Conservation (phyloP, 176 grass and related monocot genomes). For the Triticum timopheevii region DNA sequence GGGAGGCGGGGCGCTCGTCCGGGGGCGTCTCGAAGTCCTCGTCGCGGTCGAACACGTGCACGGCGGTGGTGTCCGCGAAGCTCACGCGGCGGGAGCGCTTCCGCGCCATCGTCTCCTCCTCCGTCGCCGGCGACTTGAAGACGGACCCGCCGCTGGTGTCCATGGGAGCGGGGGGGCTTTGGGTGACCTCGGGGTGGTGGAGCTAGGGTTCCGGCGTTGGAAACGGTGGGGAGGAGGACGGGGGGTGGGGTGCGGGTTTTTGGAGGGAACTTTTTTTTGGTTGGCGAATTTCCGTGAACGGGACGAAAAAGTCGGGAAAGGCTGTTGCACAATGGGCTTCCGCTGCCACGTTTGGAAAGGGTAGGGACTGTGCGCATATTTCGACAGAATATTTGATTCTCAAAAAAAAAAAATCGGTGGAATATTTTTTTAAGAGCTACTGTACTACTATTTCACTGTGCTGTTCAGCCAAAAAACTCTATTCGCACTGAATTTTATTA, state of each 20-base stretch:
- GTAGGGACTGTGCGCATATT: background rate
- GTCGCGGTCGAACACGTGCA: constrained; percentile 92
- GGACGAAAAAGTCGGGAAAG: background rate
- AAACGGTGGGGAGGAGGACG: constrained; percentile 8
- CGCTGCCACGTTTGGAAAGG: background rate
- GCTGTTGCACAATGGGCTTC: background rate
- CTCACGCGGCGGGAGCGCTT: constrained; percentile 88
- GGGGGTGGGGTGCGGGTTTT: background rate
- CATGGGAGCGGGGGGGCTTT: constrained; percentile 22
- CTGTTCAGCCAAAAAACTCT: too few relatives aligned
- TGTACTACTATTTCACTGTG: too few relatives aligned
- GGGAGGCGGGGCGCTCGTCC: constrained; percentile 33
- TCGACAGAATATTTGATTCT: background rate
- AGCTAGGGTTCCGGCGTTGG: constrained; percentile 50
- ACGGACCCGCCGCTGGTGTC: constrained; percentile 22
- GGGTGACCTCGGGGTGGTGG: background rate
- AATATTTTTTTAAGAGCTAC: too few relatives aligned
- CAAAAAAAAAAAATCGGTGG: too few relatives aligned
- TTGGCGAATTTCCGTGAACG: background rate
- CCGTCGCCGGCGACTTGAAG: constrained; percentile 42
- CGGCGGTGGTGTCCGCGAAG: constrained; percentile 89
- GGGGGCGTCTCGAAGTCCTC: constrained; percentile 71
- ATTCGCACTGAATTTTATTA: too few relatives aligned
- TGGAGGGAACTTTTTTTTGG: constrained; percentile 45
- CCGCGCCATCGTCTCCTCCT: constrained; percentile 63